These are phyloP conservation scores for Pestalotiopsis sp. DNA, from an alignment of 2,329 filamentous ascomycete species.

Conservation along the genomic window DNA sequence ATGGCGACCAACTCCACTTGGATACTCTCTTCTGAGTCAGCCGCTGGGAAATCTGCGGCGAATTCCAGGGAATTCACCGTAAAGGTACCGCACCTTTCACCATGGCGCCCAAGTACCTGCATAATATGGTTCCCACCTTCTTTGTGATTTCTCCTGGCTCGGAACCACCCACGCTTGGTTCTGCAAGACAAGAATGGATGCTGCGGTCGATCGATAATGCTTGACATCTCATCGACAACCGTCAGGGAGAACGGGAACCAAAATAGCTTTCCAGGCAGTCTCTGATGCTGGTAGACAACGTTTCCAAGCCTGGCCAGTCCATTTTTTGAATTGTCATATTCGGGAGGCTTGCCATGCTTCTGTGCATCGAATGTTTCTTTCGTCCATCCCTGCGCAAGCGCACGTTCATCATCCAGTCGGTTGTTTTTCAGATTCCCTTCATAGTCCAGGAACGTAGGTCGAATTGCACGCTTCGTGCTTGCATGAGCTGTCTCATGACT, in stretches of 20 bases:
- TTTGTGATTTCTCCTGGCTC: neutral
- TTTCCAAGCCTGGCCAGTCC: neutral
- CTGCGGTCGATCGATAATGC: neutral
- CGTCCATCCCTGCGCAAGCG: neutral
- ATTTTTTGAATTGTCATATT: too few species aligned
- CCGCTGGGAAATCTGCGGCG: neutral
- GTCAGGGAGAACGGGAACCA: neutral
- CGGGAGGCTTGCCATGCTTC: neutral
- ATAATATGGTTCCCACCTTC: neutral
- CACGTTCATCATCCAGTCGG: neutral
- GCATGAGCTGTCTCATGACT: neutral
- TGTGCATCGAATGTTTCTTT: neutral
- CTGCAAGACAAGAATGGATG: neutral
- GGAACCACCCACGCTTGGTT: neutral
- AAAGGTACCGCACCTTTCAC: neutral
- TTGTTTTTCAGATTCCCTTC: neutral
- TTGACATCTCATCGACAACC: neutral
- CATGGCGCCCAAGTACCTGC: neutral
- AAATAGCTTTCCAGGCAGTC: neutral
- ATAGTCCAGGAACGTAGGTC: neutral
- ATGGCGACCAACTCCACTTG: slow-evolving; percentile 1
- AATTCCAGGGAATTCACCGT: neutral
- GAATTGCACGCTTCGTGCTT: neutral
- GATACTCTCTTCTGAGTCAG: neutral
- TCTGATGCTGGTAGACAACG: neutral